These are phyloP conservation scores for Hypoxylon sp. DNA, from an alignment of 2,329 filamentous ascomycete genomes.

Conservation along the genomic window DNA sequence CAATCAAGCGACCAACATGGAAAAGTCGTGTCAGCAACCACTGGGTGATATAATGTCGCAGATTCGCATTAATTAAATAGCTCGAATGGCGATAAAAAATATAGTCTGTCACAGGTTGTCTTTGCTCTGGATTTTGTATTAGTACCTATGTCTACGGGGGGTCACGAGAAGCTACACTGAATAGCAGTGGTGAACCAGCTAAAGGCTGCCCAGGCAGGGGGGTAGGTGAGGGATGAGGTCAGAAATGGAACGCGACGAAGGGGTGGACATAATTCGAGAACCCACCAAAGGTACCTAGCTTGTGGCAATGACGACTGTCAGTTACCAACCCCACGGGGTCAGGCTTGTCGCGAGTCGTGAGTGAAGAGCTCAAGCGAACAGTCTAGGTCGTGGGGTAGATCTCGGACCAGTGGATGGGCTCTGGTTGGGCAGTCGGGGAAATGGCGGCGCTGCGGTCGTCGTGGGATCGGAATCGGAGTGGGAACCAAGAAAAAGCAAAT, in stretches of 20 bases:
- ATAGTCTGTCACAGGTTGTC: slow-evolving; percentile 24
- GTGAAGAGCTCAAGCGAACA: slow-evolving; percentile 25
- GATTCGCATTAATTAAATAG: slow-evolving; percentile 28
- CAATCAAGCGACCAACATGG: slow-evolving; percentile 36
- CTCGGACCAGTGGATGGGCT: slow-evolving; percentile 55
- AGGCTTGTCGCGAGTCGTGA: slow-evolving; percentile 41
- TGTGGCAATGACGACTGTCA: slow-evolving; percentile 37
- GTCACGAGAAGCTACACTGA: slow-evolving; percentile 26
- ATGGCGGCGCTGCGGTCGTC: slow-evolving; percentile 45
- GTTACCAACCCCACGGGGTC: slow-evolving; percentile 47
- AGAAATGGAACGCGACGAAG: slow-evolving; percentile 25
- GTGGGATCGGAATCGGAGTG: slow-evolving; percentile 33
- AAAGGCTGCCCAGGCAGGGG: slow-evolving; percentile 20
- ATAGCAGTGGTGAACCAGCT: slow-evolving; percentile 16
- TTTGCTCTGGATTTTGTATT: slow-evolving; percentile 36
- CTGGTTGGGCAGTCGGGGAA: slow-evolving; percentile 54
- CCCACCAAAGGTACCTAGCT: slow-evolving; percentile 34
- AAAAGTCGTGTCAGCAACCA: slow-evolving; percentile 27
- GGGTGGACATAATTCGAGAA: slow-evolving; percentile 34
- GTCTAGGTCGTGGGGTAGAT: slow-evolving; percentile 48
- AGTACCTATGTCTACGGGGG: slow-evolving; percentile 35
- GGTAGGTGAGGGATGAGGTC: slow-evolving; percentile 34
- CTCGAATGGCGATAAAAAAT: slow-evolving; percentile 18
- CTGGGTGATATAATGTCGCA: slow-evolving; percentile 28
- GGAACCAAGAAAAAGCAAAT: slow-evolving; percentile 25